phyloP scores from a whole-genome alignment of 371 early-diverging fungal species.

The Amoeboaphelidium protococcarum region DNA sequence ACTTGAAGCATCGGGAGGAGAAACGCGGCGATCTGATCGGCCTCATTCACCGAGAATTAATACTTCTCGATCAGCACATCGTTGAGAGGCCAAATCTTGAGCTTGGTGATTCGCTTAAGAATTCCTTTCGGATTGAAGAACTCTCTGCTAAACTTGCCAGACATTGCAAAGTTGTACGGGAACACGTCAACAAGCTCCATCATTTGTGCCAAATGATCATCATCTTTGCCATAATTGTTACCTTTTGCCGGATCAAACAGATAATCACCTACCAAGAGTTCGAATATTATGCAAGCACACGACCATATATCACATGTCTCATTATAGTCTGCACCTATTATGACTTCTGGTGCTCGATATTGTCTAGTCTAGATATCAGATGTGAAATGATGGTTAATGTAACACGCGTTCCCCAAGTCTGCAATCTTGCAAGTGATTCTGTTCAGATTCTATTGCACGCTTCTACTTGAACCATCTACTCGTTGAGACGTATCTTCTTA shows the following conservation, averaged over 20 bases:
- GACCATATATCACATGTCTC: constrained; percentile 92
- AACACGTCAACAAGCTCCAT: constrained; percentile 67
- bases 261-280: constrained; percentile 78
- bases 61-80: constrained; percentile 69
- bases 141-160: constrained; percentile 42
- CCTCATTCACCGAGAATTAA: constrained; percentile 24
- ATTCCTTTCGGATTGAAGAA: constrained; percentile 48
- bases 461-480: too few relatives aligned
- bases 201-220: constrained; percentile 90
- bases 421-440: constrained; percentile 63
- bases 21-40: constrained; percentile 30
- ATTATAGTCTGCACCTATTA: constrained; percentile 76
- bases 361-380: constrained; percentile 93
- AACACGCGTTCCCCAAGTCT: constrained; percentile 93
- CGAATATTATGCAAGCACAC: constrained; percentile 76
- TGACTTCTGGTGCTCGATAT: constrained; percentile 92
- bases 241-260: constrained; percentile 78
- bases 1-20: constrained; percentile 37
- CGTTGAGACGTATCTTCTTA: too few relatives aligned
- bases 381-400: constrained; percentile 77
- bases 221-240: constrained; percentile 55
- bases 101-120: constrained; percentile 51
- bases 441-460: too few relatives aligned
- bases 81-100: constrained; percentile 46
- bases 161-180: constrained; percentile 35